Evolutionary conservation across 139 green algal species (phyloP), one percentile per base, ranked within the genome.

Genomic region (Chlamydomonas sp.): DNA sequence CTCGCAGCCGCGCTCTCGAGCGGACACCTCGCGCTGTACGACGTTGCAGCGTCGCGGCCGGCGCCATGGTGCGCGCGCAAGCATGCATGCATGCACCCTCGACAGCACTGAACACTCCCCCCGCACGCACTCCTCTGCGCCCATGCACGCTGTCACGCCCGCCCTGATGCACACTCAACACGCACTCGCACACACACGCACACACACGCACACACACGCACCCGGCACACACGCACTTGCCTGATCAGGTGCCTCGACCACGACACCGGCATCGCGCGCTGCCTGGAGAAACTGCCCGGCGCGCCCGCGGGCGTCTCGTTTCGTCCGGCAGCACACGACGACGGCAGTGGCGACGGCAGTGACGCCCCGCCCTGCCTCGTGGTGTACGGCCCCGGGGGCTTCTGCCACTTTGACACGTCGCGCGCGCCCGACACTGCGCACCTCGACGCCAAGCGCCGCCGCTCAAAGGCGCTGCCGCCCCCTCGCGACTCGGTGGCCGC

Each of bases 11-110:
- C 54, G 13, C 67, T 72, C 13, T 39, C 66, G 1, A 39, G 26
- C 10, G 67, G 70, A 36, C 43, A 71, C 28, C 60, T 81, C 66
- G 35, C 63, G 31, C n/a, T 81, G n/a, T 81, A 69, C 50, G 70
- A 77, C 31, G 67, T 57, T 1, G 29, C 37, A 28, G 67, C 63
- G 31, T 29, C 1, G 34, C 38, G 30, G 20, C 60, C 58, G 8
- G 10, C 43, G 24, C 47, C 29, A 5, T 81, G 75, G 75, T 67
- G n/a, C n/a, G n/a, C n/a, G n/a, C n/a, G n/a, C n/a, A n/a, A n/a
- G n/a, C n/a, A n/a, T n/a, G n/a, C n/a, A n/a, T n/a, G n/a, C n/a
- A n/a, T n/a, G n/a, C n/a, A n/a, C n/a, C n/a, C n/a, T n/a, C n/a
- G n/a, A n/a, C n/a, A n/a, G n/a, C n/a, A n/a, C n/a, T n/a, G n/a